These are phyloP conservation scores for Paecilomyces fulvus DNA, from an alignment of 2,329 filamentous ascomycete genomes.

Conservation along the genomic window DNA sequence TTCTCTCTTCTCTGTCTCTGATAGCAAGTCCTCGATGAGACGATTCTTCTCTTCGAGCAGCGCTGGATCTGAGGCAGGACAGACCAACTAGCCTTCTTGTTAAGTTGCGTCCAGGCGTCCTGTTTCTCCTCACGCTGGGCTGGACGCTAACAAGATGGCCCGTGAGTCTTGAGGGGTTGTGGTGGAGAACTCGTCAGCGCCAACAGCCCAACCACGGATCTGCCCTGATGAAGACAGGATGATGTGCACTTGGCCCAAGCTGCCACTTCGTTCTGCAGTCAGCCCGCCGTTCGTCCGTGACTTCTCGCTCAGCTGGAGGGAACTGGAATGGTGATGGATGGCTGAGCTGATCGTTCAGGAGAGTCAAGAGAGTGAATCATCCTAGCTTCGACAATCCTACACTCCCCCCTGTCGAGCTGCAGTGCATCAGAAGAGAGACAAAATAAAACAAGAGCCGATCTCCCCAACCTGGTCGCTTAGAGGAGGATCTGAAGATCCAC, in stretches of 20 bases:
- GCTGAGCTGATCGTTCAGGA: no score
- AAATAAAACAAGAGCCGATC: neutral
- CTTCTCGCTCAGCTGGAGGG: neutral
- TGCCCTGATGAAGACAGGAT: neutral
- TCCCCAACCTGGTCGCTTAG: neutral
- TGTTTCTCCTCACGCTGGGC: neutral
- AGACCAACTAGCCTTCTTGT: no score
- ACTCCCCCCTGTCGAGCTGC: neutral
- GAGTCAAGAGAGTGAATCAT: no score
- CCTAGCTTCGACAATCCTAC: neutral
- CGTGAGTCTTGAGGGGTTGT: neutral
- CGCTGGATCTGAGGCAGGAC: no score
- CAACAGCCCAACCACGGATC: neutral
- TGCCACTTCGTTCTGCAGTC: neutral
- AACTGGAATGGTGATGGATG: neutral
- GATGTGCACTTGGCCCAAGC: neutral
- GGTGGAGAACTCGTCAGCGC: neutral
- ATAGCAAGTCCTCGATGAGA: no score
- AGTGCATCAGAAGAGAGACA: neutral
- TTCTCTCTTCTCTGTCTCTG: neutral
- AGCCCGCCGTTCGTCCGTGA: neutral
- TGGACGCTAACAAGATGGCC: neutral
- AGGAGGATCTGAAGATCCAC: slow-evolving; percentile 1
- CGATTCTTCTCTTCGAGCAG: no score
- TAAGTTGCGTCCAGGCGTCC: no score